Conservation (phyloP, 805 yeast species). For the Hermanozyma aechmeae region DNA sequence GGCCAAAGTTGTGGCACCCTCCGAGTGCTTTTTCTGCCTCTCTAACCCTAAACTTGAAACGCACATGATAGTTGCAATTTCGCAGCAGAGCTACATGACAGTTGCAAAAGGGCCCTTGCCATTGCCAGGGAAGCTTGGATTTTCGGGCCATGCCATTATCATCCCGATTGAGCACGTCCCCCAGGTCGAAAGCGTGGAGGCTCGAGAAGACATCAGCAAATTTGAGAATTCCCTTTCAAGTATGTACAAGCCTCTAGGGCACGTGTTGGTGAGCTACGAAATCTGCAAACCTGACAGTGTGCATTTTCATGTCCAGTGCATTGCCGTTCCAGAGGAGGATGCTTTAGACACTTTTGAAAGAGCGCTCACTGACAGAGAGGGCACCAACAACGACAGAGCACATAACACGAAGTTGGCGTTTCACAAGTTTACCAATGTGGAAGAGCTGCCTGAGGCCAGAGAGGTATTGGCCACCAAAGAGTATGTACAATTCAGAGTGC, state of each 20-base stretch:
- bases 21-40: slow-evolving; percentile 72
- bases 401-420: slow-evolving; percentile 34
- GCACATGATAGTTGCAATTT: slow-evolving; percentile 75
- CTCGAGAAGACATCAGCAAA: slow-evolving; percentile 30
- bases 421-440: slow-evolving; percentile 16
- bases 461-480: too few species aligned
- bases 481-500: too few species aligned
- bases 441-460: too few species aligned
- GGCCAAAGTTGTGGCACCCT: slow-evolving; percentile 41
- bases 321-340: slow-evolving; percentile 48
- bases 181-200: neutral
- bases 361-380: slow-evolving; percentile 34
- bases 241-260: too few species aligned
- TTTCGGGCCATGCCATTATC: slow-evolving; percentile 76
- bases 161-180: slow-evolving; percentile 74
- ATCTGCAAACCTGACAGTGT: slow-evolving; percentile 55
- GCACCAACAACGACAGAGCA: slow-evolving; percentile 36
- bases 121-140: slow-evolving; percentile 37
- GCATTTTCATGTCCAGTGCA: slow-evolving; percentile 69
- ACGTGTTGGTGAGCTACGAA: slow-evolving; percentile 58
- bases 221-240: slow-evolving; percentile 42
- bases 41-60: slow-evolving; percentile 69
- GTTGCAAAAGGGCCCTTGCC: slow-evolving; percentile 83
- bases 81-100: slow-evolving; percentile 56
- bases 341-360: slow-evolving; percentile 33